These are phyloP conservation scores for Teunomyces barrocoloradensis DNA, from an alignment of 805 yeast genomes.

Conservation along the genomic window DNA sequence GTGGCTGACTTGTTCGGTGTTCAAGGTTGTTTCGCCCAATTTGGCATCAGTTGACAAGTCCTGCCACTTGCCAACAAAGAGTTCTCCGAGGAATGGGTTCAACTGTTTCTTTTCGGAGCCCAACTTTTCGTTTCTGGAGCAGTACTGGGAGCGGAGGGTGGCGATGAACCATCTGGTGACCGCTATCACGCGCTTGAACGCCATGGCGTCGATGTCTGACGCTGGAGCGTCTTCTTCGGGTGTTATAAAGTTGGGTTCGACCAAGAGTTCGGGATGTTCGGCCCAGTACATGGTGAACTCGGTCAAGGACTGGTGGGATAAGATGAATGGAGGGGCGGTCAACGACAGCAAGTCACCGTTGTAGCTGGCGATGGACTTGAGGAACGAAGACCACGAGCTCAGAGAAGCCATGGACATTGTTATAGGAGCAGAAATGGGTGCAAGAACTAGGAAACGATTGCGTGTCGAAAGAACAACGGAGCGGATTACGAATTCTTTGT, in stretches of 20 bases:
- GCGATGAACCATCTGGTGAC: slow-evolving; percentile 91
- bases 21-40: slow-evolving; percentile 71
- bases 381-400: slow-evolving; percentile 83
- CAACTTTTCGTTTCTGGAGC: slow-evolving; percentile 84
- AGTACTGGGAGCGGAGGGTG: slow-evolving; percentile 88
- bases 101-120: slow-evolving; percentile 98
- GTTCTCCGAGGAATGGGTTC: slow-evolving; percentile 94
- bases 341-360: slow-evolving; percentile 90
- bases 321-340: slow-evolving; percentile 96
- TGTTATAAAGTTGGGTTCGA: slow-evolving; percentile 61
- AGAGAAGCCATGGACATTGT: slow-evolving; percentile 4
- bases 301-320: slow-evolving; percentile 82
- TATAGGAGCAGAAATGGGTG: not conserved
- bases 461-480: too few species aligned
- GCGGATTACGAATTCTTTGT: too few species aligned
- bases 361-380: slow-evolving; percentile 87
- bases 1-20: slow-evolving; percentile 93
- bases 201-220: slow-evolving; percentile 38
- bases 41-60: slow-evolving; percentile 43
- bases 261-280: slow-evolving; percentile 80
- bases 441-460: not conserved
- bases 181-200: slow-evolving; percentile 67
- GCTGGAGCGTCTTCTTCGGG: slow-evolving; percentile 37
- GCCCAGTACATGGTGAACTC: slow-evolving; percentile 98
- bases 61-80: slow-evolving; percentile 86